phyloP scores from a whole-genome alignment of 495 filamentous ascomycete genomes.

The Xylaria nigripes region DNA sequence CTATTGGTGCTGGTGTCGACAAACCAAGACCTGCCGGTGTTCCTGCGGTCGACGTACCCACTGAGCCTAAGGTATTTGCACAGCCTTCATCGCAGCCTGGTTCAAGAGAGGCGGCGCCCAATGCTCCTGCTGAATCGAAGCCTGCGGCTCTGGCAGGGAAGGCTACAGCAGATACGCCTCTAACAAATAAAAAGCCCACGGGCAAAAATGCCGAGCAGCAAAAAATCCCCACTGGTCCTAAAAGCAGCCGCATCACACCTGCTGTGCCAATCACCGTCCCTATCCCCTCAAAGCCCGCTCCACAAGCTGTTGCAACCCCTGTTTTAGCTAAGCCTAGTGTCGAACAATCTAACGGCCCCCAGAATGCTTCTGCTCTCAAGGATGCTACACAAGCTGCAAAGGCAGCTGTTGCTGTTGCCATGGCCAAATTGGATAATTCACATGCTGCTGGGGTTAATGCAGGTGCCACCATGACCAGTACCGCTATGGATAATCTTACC shows the following conservation, averaged over 20 bases:
- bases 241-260: conserved; percentile 41
- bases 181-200: conserved; percentile 29
- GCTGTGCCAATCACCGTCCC: conserved; percentile 64
- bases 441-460: conserved; percentile 29
- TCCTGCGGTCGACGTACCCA: conserved; percentile 26
- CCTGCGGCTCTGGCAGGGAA: conserved; percentile 50
- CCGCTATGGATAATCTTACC: conserved; percentile 61
- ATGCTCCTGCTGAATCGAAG: conserved; percentile 60
- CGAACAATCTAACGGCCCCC: conserved; percentile 26
- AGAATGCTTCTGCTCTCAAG: conserved; percentile 34
- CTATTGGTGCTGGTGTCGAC: conserved; percentile 47
- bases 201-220: conserved; percentile 32
- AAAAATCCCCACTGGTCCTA: conserved; percentile 53
- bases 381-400: conserved; percentile 78
- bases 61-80: conserved; percentile 31
- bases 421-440: conserved; percentile 62
- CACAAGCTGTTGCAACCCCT: conserved; percentile 22
- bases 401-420: conserved; percentile 79
- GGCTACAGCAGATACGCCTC: conserved; percentile 36
- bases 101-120: conserved; percentile 21
- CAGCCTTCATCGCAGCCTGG: conserved; percentile 30
- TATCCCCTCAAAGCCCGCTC: conserved; percentile 43
- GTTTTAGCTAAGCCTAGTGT: conserved; percentile 29
- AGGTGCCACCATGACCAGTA: conserved; percentile 33
- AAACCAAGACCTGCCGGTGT: conserved; percentile 35